Base-by-base conservation (phyloP, 2,329 filamentous ascomycete species). In the Zarea fungicola region DNA sequence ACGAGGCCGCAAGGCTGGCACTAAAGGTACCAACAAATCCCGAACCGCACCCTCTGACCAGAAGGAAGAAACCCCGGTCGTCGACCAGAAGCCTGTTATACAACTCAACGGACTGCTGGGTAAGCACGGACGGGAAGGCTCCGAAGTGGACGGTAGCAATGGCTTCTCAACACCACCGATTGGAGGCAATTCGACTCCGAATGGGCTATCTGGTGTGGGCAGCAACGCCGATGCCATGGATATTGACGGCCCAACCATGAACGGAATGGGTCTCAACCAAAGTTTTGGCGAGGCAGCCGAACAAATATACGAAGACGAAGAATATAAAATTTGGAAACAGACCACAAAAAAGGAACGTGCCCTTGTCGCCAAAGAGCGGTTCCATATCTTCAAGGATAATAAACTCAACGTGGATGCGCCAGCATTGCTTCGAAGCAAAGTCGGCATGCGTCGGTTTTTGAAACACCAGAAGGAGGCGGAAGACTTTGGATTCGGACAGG, bases 321-420 rank as follows among this genome's bases (percentile, higher is more conserved):
- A 96, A 62, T 96, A 93, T 70, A 95, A 95, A 65, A 87, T 93
- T 29, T 99, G 95, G 93, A 99, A 97, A 71, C 92, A 97, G 67
- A 89, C 96, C 34, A 99, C 93, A 2, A 97, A 97, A 70, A 96
- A 93, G 64, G 91, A 96, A 60, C 84, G 93, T 54, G 93, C 93
- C 4, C 73, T 86, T 21, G 82, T 92, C 46, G 87, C 93, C 51
- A 89, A 91, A 55, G 89, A 96, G 63, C 81, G 93, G 26, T 84
- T 90, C 65, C 81, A 87, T 32, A 78, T 99, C 13, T 96, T 99
- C 69, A 86, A 85, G 53, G 87, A 85, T 43, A 85, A 90, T 59
- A 88, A 84, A 60, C 74, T 99, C 42, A 95, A 96, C 61, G 67
- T 79, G 1, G 93, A 99, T 25, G 89, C 95, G 54, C 89, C 90